Percentiles rank a stretch among this genome's conserved stretches.
Evolutionary conservation across 768 basidiomycete genomes (phyloP).

Genomic region (Suillus luteus): DNA sequence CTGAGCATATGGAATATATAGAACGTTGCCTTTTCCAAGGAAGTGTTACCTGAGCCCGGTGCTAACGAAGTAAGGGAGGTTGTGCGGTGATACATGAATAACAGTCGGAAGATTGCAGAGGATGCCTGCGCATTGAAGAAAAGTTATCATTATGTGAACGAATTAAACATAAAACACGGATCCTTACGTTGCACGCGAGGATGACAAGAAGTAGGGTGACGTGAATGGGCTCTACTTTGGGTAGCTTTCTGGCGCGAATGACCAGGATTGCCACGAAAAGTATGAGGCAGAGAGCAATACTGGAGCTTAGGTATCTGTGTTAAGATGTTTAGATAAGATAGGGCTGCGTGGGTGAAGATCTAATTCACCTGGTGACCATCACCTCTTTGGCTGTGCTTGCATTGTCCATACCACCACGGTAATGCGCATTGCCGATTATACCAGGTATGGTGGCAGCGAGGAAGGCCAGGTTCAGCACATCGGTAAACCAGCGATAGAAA

Average conservation of each 20-base stretch:
- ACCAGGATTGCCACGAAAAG: slow-evolving; percentile 20
- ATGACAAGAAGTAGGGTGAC: slow-evolving; percentile 23
- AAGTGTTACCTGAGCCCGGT: slow-evolving; percentile 36
- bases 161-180: background rate
- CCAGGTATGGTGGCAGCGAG: slow-evolving; percentile 35
- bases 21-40: slow-evolving; percentile 40
- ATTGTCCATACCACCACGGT: slow-evolving; percentile 21
- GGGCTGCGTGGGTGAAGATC: slow-evolving; percentile 10
- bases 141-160: background rate
- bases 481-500: slow-evolving; percentile 33
- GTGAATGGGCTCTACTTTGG: slow-evolving; percentile 28
- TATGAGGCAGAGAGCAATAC: slow-evolving; percentile 27
- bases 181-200: slow-evolving; percentile 36
- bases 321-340: background rate
- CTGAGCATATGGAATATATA: slow-evolving; percentile 49
- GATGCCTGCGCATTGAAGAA: slow-evolving; percentile 16
- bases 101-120: slow-evolving; percentile 42
- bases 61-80: slow-evolving; percentile 35
- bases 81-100: slow-evolving; percentile 38
- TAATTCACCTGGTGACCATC: slow-evolving; percentile 25
- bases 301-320: slow-evolving; percentile 32
- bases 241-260: slow-evolving; percentile 30
- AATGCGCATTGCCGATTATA: slow-evolving; percentile 30
- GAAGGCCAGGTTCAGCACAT: slow-evolving; percentile 29
- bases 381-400: slow-evolving; percentile 22